Conservation (phyloP, 306 rosid species). For the Inga leiocalycina region DNA sequence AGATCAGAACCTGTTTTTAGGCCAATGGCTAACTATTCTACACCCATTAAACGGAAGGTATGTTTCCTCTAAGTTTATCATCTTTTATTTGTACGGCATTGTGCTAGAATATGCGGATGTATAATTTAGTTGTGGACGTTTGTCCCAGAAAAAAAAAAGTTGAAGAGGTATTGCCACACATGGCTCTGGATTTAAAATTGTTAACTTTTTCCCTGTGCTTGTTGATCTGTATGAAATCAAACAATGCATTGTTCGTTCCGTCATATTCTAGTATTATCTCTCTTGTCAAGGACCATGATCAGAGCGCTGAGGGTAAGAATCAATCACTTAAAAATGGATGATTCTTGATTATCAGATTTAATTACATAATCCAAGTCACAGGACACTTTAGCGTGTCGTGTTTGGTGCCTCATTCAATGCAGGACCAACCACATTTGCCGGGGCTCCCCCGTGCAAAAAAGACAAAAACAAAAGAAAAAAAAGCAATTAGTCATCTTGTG, state of each 20-base stretch:
- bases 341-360: background rate
- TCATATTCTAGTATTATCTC: conserved; percentile 9
- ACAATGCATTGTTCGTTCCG: conserved; percentile 17
- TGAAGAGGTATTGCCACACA: background rate
- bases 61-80: background rate
- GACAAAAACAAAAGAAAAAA: too few relatives aligned
- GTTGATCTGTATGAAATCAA: conserved; percentile 26
- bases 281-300: background rate
- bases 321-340: conserved; percentile 20
- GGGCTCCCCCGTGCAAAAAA: background rate
- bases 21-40: conserved; percentile 48
- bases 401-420: background rate
- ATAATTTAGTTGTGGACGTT: background rate
- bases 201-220: conserved; percentile 8
- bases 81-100: background rate
- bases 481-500: background rate
- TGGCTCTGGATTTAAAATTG: conserved; percentile 16
- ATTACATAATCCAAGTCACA: background rate
- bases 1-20: conserved; percentile 62
- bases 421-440: too few relatives aligned
- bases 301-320: conserved; percentile 10
- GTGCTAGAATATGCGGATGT: background rate
- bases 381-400: background rate
- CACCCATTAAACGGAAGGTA: conserved; percentile 62
- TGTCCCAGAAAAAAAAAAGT: background rate